Evolutionary conservation across 129 eudicot species (phyloP), one percentile per base, ranked within the genome.

Genomic region (Dittrichia graveolens): DNA sequence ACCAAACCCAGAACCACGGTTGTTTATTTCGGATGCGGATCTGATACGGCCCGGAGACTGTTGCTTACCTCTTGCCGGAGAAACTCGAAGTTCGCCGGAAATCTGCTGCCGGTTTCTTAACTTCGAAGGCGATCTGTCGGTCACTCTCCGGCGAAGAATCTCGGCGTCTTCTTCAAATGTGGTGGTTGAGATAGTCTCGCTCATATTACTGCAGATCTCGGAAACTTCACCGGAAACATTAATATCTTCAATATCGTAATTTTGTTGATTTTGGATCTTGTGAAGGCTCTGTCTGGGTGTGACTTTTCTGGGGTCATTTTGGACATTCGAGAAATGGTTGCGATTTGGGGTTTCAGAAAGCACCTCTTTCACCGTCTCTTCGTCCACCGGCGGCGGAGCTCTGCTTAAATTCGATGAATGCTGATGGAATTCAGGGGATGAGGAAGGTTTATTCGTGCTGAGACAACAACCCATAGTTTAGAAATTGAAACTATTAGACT

Each of bases 321-420:
- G 74, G 70, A 57, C 61, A 43, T 75, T 71, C 14, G 62, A 16
- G 41, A 64, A 74, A 53, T 70, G 84, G 15, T 74, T 75, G 50
- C 72, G 65, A 7, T 68, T 63, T 2, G 86, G 83, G 14, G 86
- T 83, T 61, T 88, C 95, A 0, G 91, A 68, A 15, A 85, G 88
- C 4, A 85, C 95, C 67, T 89, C 91, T 72, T 89, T 89, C 45
- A 89, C 91, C 2, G 87, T 73, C 49, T 89, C 96, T 77, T 89
- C 91, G 45, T 84, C 92, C 14, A 79, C 65, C 49, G 80, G 72
- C 58, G 83, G 92, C 24, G 88, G 86, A 39, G 87, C 75, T 68
- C 81, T n/a, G 81, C 81, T 77, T 68, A 79, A 65, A 24, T 18
- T 65, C 14, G 83, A 67, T 59, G 83, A 79, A 66, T 59, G 65